Conservation (phyloP, 352 stramenopile genomes). For the Phytophthora kernoviae region DNA sequence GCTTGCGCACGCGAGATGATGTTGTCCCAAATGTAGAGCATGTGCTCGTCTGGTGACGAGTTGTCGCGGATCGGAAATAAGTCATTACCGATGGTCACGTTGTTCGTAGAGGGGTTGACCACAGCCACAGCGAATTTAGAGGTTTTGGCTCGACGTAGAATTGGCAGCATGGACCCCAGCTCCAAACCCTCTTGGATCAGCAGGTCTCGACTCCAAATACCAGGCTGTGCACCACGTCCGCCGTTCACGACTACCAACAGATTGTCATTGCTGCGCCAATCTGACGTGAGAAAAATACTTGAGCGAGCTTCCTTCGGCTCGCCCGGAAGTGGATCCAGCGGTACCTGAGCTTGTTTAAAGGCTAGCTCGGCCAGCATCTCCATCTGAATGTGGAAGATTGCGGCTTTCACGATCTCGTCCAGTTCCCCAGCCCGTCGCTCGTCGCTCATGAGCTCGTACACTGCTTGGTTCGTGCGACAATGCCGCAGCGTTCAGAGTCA, state of each 20-base stretch:
- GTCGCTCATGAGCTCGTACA: slow-evolving; percentile 81
- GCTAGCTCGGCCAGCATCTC: slow-evolving; percentile 80
- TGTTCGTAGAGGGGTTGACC: slow-evolving; percentile 79
- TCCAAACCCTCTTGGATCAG: slow-evolving; percentile 80
- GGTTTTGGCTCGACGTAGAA: slow-evolving; percentile 52
- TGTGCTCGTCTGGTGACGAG: slow-evolving; percentile 68
- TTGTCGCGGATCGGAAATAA: slow-evolving; percentile 63
- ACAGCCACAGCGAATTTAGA: slow-evolving; percentile 63
- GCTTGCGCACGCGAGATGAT: slow-evolving; percentile 65
- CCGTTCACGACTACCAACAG: slow-evolving; percentile 78
- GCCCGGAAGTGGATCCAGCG: slow-evolving; percentile 57
- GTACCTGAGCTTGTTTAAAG: slow-evolving; percentile 76
- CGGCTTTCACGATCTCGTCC: slow-evolving; percentile 81
- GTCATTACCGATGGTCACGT: slow-evolving; percentile 62
- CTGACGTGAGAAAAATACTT: slow-evolving; percentile 74
- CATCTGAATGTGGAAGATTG: slow-evolving; percentile 88
- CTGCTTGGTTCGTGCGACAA: slow-evolving; percentile 72
- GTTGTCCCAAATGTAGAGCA: slow-evolving; percentile 78
- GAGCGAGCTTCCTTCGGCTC: slow-evolving; percentile 72
- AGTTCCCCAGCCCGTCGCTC: slow-evolving; percentile 66
- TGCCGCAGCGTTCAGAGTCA: slow-evolving; percentile 63
- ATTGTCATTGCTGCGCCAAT: slow-evolving; percentile 66
- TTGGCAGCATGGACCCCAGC: slow-evolving; percentile 78
- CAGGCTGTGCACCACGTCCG: slow-evolving; percentile 63
- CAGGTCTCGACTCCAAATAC: slow-evolving; percentile 81